These are phyloP conservation scores for Hyaloscypha variabilis DNA, from an alignment of 495 filamentous ascomycete species.

Conservation along the genomic window DNA sequence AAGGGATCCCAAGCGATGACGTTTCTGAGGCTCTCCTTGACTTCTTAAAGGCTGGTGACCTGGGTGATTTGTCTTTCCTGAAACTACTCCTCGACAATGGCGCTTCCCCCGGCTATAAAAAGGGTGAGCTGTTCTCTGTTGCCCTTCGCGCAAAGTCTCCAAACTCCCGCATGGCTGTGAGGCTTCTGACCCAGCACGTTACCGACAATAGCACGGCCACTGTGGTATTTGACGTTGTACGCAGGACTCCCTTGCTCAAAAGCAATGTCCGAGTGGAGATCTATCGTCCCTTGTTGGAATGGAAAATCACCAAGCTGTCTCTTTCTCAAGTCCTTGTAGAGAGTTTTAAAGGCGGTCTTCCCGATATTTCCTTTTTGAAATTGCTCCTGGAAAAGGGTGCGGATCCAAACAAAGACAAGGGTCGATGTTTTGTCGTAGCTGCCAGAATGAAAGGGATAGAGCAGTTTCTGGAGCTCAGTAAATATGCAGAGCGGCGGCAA, in stretches of 20 bases:
- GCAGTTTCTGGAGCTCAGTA: slow-evolving; percentile 14
- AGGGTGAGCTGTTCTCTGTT: slow-evolving; percentile 10
- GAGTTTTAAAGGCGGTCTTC: neutral
- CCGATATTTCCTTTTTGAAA: slow-evolving; percentile 16
- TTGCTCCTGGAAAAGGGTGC: slow-evolving; percentile 18
- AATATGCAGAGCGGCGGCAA: slow-evolving; percentile 8
- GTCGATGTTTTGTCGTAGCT: slow-evolving; percentile 6
- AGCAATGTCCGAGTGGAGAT: slow-evolving; percentile 4
- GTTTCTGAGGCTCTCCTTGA: slow-evolving; percentile 18
- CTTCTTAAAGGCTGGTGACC: slow-evolving; percentile 14
- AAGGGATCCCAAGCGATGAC: slow-evolving; percentile 11
- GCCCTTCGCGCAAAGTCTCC: slow-evolving; percentile 8
- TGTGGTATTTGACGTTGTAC: slow-evolving; percentile 15
- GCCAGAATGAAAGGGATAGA: neutral
- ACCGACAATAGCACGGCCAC: slow-evolving; percentile 5
- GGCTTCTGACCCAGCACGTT: slow-evolving; percentile 15
- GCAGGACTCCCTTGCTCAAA: slow-evolving; percentile 13
- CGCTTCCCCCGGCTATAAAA: slow-evolving; percentile 14
- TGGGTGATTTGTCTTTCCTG: slow-evolving; percentile 15
- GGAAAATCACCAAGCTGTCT: slow-evolving; percentile 16
- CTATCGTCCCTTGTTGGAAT: slow-evolving; percentile 15
- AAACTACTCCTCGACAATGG: slow-evolving; percentile 20
- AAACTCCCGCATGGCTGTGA: slow-evolving; percentile 14
- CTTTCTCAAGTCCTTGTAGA: slow-evolving; percentile 5
- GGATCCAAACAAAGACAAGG: slow-evolving; percentile 14